Conservation (phyloP, 2,329 filamentous ascomycete species). For the Ilyonectria destructans region DNA sequence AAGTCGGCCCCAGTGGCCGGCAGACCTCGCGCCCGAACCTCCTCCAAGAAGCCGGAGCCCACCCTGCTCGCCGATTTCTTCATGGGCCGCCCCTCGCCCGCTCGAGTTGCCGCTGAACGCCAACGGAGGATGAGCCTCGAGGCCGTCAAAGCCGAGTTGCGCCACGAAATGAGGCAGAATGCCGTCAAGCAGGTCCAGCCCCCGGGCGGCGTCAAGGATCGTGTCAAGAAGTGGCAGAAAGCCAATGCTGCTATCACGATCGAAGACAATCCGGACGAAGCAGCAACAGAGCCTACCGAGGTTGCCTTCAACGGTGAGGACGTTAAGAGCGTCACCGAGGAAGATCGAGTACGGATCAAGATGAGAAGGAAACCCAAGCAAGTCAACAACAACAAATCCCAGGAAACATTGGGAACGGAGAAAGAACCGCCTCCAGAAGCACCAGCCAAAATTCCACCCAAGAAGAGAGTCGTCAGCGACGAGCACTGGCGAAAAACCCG, state of each 20-base stretch:
- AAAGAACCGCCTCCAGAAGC: slow-evolving; percentile 39
- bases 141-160: slow-evolving; percentile 68
- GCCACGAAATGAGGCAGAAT: slow-evolving; percentile 71
- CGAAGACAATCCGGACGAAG: slow-evolving; percentile 66
- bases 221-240: slow-evolving; percentile 90
- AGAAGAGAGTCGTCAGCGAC: slow-evolving; percentile 94
- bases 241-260: slow-evolving; percentile 78
- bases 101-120: slow-evolving; percentile 68
- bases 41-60: slow-evolving; percentile 58
- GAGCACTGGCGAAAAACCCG: slow-evolving; percentile 86
- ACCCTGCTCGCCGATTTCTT: slow-evolving; percentile 73
- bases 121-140: slow-evolving; percentile 73
- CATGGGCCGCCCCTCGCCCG: slow-evolving; percentile 70
- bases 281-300: slow-evolving; percentile 73
- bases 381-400: slow-evolving; percentile 51
- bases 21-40: slow-evolving; percentile 53
- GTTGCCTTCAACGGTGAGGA: slow-evolving; percentile 74
- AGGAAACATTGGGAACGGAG: slow-evolving; percentile 45
- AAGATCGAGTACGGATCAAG: slow-evolving; percentile 73
- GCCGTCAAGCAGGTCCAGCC: slow-evolving; percentile 73
- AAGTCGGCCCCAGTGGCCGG: slow-evolving; percentile 61
- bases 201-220: slow-evolving; percentile 80
- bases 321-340: slow-evolving; percentile 71
- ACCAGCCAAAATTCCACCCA: slow-evolving; percentile 74
- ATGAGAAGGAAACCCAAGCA: slow-evolving; percentile 63